Evolutionary conservation across 352 stramenopile species (phyloP).

Genomic region (Pythium volutum): DNA sequence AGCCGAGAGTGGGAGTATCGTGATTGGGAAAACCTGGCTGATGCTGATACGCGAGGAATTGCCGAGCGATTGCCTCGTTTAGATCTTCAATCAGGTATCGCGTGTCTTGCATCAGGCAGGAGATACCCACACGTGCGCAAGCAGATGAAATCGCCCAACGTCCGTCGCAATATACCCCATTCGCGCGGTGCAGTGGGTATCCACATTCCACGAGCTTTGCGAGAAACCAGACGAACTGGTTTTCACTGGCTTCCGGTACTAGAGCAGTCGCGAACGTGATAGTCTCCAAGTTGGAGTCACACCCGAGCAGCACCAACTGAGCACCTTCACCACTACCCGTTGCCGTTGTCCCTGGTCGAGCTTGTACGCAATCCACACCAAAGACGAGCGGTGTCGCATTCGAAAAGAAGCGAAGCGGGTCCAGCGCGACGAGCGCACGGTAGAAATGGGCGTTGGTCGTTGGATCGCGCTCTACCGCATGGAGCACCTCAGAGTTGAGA

Average conservation of each 20-base stretch:
- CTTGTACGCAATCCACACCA: constrained; percentile 35
- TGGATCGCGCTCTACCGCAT: constrained; percentile 29
- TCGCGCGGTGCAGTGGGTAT: constrained; percentile 37
- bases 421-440: constrained; percentile 37
- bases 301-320: constrained; percentile 35
- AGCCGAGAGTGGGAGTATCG: constrained; percentile 4
- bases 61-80: constrained; percentile 3
- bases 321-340: constrained; percentile 7
- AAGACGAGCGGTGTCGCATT: constrained; percentile 32
- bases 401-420: constrained; percentile 40
- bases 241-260: constrained; percentile 27
- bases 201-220: constrained; percentile 41
- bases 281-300: constrained; percentile 37
- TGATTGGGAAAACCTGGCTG: background rate
- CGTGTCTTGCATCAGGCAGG: constrained; percentile 38
- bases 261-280: constrained; percentile 38
- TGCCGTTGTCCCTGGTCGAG: constrained; percentile 26
- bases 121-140: constrained; percentile 25
- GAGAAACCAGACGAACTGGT: constrained; percentile 45
- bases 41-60: constrained; percentile 5
- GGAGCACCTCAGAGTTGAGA: constrained; percentile 36
- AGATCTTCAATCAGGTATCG: constrained; percentile 37
- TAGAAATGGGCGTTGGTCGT: constrained; percentile 24
- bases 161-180: constrained; percentile 38
- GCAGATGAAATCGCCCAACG: constrained; percentile 22